Evolutionary conservation across 805 yeast genomes (phyloP).

Genomic region (Candida argentea): DNA sequence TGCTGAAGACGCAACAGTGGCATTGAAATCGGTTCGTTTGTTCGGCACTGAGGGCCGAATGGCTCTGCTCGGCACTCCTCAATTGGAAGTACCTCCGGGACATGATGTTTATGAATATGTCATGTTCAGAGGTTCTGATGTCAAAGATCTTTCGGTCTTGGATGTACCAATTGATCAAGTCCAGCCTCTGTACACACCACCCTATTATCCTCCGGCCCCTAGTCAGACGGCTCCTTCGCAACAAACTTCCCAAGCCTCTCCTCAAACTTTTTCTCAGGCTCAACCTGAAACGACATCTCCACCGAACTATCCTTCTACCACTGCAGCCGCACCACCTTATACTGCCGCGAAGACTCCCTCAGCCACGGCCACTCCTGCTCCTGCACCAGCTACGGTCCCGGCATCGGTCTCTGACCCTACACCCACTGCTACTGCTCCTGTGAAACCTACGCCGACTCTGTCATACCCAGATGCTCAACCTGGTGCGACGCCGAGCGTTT

Average conservation of each 20-base stretch:
- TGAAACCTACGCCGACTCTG: conserved; percentile 6
- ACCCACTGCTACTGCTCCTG: conserved; percentile 7
- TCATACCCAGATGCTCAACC: conserved; percentile 5
- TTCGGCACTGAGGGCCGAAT: conserved; percentile 91
- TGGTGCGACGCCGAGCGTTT: conserved; percentile 2
- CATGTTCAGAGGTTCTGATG: conserved; percentile 85
- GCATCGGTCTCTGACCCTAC: conserved; percentile 20
- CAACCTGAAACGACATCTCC: conserved; percentile 6
- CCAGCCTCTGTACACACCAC: conserved; percentile 36
- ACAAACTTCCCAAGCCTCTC: conserved; percentile 2
- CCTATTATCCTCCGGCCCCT: conserved; percentile 4
- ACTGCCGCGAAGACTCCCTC: conserved; percentile 8
- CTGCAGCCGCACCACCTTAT: conserved; percentile 3
- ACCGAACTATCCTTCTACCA: conserved; percentile 4
- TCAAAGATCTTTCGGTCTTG: conserved; percentile 76
- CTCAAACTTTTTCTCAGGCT: conserved; percentile 4
- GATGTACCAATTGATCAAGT: conserved; percentile 62
- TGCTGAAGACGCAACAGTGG: conserved; percentile 84
- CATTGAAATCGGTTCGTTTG: conserved; percentile 68
- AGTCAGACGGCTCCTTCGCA: conserved; percentile 1
- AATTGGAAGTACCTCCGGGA: conserved; percentile 63
- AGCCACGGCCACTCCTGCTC: conserved; percentile 13
- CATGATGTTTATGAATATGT: conserved; percentile 64
- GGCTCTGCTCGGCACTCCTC: conserved; percentile 43
- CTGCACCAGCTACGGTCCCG: too few relatives aligned